These are phyloP conservation scores for Trichoderma reesei DNA, from an alignment of 495 filamentous ascomycete species.

Conservation along the genomic window DNA sequence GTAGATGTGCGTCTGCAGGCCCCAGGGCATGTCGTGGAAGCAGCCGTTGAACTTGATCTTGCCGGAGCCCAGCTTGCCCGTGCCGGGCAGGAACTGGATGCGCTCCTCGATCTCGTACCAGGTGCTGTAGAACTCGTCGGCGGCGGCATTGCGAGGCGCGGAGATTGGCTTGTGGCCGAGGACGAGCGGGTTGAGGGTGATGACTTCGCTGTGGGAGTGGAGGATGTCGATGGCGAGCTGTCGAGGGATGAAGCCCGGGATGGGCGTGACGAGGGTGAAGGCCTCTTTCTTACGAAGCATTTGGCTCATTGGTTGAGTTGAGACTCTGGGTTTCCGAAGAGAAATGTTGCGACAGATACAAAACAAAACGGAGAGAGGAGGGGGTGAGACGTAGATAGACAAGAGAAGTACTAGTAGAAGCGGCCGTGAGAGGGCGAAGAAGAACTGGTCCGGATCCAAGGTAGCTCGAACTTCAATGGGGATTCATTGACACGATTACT, in stretches of 20 bases:
- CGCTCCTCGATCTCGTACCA: slow-evolving; percentile 62
- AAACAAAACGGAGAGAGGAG: not conserved
- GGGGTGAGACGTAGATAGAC: not conserved
- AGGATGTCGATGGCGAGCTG: slow-evolving; percentile 30
- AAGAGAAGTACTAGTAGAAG: not conserved
- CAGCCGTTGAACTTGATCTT: slow-evolving; percentile 65
- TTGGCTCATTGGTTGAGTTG: slow-evolving; percentile 10
- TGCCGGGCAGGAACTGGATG: slow-evolving; percentile 53
- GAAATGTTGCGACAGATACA: too few relatives aligned
- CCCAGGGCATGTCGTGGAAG: slow-evolving; percentile 62
- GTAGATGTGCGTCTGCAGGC: slow-evolving; percentile 65
- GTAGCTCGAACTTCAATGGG: too few relatives aligned
- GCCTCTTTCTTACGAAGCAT: slow-evolving; percentile 41
- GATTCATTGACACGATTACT: too few relatives aligned
- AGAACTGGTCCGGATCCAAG: not conserved
- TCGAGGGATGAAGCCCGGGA: slow-evolving; percentile 27
- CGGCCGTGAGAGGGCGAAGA: not conserved
- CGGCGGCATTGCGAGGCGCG: slow-evolving; percentile 51
- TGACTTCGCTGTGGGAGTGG: slow-evolving; percentile 56
- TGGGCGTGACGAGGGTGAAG: slow-evolving; percentile 27
- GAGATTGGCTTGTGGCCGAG: slow-evolving; percentile 51
- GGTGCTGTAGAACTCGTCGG: slow-evolving; percentile 60
- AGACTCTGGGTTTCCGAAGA: not conserved
- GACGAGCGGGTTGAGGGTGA: slow-evolving; percentile 68
- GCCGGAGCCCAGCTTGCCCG: slow-evolving; percentile 48